These are phyloP conservation scores for Dovyalis caffra DNA, from an alignment of 345 rosid genomes.

Conservation along the genomic window DNA sequence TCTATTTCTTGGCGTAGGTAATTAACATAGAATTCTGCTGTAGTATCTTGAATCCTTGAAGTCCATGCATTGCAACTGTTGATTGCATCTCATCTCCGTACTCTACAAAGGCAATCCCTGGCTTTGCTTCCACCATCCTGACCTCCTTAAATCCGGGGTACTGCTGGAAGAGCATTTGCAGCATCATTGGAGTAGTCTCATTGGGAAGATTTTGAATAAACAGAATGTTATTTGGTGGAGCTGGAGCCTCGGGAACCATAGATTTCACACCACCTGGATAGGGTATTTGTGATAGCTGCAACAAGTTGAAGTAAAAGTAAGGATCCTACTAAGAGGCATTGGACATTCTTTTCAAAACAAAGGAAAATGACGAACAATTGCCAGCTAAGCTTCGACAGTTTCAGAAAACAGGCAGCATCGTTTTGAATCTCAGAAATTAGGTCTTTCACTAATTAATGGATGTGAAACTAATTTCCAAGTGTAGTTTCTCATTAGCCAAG, in stretches of 20 bases:
- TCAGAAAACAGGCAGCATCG: not conserved
- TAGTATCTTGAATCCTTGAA: constrained; percentile 70
- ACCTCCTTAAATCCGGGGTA: constrained; percentile 90
- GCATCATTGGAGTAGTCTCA: constrained; percentile 73
- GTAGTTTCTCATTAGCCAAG: not conserved
- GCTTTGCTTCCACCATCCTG: constrained; percentile 93
- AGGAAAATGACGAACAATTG: not conserved
- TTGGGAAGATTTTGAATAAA: constrained; percentile 92
- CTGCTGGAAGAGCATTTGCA: constrained; percentile 75
- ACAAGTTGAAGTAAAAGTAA: constrained; percentile 8
- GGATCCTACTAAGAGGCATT: not conserved
- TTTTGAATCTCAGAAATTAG: not conserved
- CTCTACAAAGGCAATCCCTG: constrained; percentile 97
- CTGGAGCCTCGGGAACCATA: constrained; percentile 76
- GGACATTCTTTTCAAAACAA: not conserved
- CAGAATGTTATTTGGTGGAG: constrained; percentile 89
- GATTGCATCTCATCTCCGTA: constrained; percentile 85
- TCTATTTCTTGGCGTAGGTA: constrained; percentile 91
- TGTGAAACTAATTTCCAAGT: not conserved
- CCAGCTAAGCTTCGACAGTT: not conserved
- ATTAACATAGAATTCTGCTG: constrained; percentile 75
- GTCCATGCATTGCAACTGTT: constrained; percentile 78
- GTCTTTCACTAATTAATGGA: not conserved
- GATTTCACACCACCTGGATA: constrained; percentile 68
- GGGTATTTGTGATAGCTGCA: constrained; percentile 85